A percentile compares a stretch with the other conserved stretches of the same genome.
Conservation (phyloP, 2,329 filamentous ascomycete genomes). For the Scedosporium dehoogii region DNA sequence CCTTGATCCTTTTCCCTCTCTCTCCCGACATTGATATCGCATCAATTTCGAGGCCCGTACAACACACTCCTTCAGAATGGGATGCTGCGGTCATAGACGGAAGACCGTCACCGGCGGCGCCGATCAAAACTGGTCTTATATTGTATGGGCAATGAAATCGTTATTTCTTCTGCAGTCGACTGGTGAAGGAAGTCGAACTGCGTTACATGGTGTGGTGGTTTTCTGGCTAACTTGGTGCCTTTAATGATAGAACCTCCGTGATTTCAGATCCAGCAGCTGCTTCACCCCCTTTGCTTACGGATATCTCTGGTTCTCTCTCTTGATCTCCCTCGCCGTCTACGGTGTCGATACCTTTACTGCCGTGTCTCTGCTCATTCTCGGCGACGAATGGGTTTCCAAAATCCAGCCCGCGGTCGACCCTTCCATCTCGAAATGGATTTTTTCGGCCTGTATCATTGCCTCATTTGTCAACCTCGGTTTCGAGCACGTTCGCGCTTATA, state of each 20-base stretch:
- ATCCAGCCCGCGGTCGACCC: constrained; percentile 72
- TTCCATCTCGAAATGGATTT: constrained; percentile 85
- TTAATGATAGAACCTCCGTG: constrained; percentile 34
- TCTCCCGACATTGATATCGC: not conserved
- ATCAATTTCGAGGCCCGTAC: not conserved
- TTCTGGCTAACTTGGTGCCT: not conserved
- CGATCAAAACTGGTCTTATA: constrained; percentile 93
- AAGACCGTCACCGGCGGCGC: constrained; percentile 58
- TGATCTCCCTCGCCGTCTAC: constrained; percentile 77
- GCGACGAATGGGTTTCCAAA: constrained; percentile 72
- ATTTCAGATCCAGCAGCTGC: constrained; percentile 79
- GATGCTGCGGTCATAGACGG: constrained; percentile 50
- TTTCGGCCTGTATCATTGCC: constrained; percentile 81
- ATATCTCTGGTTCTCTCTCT: constrained; percentile 71
- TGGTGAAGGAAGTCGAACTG: no score
- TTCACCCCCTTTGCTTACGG: constrained; percentile 70
- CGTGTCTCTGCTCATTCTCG: constrained; percentile 77
- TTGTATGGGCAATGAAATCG: constrained; percentile 38
- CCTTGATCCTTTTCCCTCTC: not conserved
- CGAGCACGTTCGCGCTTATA: constrained; percentile 69
- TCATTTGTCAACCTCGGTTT: constrained; percentile 76
- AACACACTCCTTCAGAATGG: constrained; percentile 39
- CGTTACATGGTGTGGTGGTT: not conserved
- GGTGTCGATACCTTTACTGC: constrained; percentile 87
- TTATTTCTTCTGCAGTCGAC: no score